Evolutionary conservation across 2,329 filamentous ascomycete genomes (phyloP).

Genomic region (Onygenales sp.): DNA sequence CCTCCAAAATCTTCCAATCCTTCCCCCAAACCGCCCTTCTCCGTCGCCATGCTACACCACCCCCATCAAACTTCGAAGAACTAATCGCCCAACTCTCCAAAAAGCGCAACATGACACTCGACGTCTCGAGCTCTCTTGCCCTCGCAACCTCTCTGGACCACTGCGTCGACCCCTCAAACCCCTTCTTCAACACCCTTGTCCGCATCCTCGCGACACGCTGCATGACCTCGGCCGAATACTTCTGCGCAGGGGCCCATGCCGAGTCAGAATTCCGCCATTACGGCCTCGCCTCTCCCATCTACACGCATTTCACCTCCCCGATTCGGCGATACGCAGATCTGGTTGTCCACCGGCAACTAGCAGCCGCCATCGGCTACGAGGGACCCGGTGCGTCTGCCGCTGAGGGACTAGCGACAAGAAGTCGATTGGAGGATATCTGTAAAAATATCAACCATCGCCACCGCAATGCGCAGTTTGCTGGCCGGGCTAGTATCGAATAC

Average conservation of each 20-base stretch:
- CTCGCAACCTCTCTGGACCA: constrained; percentile 83
- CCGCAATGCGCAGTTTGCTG: constrained; percentile 92
- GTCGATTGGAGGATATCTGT: constrained; percentile 84
- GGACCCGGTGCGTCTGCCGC: constrained; percentile 57
- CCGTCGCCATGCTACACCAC: constrained; percentile 82
- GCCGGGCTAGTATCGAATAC: constrained; percentile 89
- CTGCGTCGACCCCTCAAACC: constrained; percentile 69
- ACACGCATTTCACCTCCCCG: constrained; percentile 96
- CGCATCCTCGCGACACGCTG: constrained; percentile 96
- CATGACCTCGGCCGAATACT: constrained; percentile 99
- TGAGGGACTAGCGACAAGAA: constrained; percentile 67
- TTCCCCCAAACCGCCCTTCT: constrained; percentile 95
- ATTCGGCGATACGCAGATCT: constrained; percentile 98
- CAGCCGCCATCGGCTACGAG: constrained; percentile 86
- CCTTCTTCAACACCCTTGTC: constrained; percentile 97
- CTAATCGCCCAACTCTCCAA: constrained; percentile 82
- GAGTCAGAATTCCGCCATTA: constrained; percentile 96
- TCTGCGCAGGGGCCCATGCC: constrained; percentile 85
- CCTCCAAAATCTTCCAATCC: constrained; percentile 76
- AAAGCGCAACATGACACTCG: constrained; percentile 71
- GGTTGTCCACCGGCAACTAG: constrained; percentile 85
- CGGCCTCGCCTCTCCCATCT: constrained; percentile 90
- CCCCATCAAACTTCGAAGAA: constrained; percentile 94
- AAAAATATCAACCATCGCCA: constrained; percentile 98
- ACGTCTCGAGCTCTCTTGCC: constrained; percentile 80